Base-by-base conservation (phyloP, 345 rosid genomes). In the Populus tremula region DNA sequence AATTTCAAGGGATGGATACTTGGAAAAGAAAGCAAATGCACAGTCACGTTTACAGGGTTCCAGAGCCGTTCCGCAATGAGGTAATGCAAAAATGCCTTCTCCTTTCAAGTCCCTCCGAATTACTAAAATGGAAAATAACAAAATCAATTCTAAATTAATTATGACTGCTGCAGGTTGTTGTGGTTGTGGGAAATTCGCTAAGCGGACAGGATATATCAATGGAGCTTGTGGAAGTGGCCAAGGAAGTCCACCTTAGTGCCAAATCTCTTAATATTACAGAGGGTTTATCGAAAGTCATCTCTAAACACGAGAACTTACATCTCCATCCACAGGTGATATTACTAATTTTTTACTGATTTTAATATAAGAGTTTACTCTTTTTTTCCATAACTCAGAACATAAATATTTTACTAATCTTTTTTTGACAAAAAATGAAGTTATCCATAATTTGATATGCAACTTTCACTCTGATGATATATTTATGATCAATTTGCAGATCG, bases 151-250 rank as follows among this genome's bases (percentile, higher is more conserved):
- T 14, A 23, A 10, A 61, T 61, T 61, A 1, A 4, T 27, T 64
- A 39, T 27, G 0, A 17, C 50, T 11, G 49, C 16, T 67, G n/a
- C 77, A 94, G 96, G 91, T 89, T 12, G 97, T 95, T 47, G 97
- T 93, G 78, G 88, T 93, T 5, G 89, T 95, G 79, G 99, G 97
- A 33, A 91, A 85, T 75, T 91, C 97, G 20, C 76, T 85, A 81
- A 93, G 99, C 43, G 99, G 97, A 43, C 95, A 91, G 84, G 99
- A 95, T 82, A 87, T 93, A 89, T 90, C 97, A 72, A 89, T 93
- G 89, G 99, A 93, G 91, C 89, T 91, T 66, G 91, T 85, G 62
- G 88, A 84, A 77, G 91, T 93, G 70, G 94, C 98, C 70, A 90
- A 85, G 76, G 89, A 92, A 87, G 91, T 92, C 62, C 90, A 92